These are phyloP conservation scores for Pseudocercospora pini-densiflorae DNA, from an alignment of 2,329 filamentous ascomycete genomes.

Conservation along the genomic window DNA sequence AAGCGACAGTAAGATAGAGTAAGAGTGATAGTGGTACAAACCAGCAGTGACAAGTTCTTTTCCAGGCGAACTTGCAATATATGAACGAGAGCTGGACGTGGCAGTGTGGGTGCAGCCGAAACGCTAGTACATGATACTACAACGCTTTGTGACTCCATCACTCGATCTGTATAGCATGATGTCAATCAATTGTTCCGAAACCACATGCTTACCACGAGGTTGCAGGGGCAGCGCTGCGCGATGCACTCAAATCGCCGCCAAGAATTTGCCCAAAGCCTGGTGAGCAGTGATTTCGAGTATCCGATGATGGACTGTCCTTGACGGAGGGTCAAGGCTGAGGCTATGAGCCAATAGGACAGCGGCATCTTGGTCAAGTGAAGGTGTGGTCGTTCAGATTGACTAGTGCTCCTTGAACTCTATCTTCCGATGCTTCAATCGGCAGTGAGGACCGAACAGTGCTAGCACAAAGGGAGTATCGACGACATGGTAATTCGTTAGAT, in stretches of 20 bases:
- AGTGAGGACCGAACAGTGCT: background rate
- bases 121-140: background rate
- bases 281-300: background rate
- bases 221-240: background rate
- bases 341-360: background rate
- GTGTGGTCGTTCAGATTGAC: background rate
- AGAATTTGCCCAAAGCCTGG: background rate
- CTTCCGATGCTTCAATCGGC: background rate
- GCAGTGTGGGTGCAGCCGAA: background rate
- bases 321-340: conserved; percentile 8
- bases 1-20: background rate
- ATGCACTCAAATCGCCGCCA: background rate
- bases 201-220: background rate
- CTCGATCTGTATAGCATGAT: conserved; percentile 2
- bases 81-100: background rate
- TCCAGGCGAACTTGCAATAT: background rate
- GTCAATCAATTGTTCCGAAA: background rate
- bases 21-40: background rate
- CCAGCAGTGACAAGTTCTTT: background rate
- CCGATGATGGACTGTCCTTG: background rate
- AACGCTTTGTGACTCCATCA: background rate
- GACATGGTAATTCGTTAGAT: background rate
- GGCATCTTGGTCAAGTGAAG: background rate
- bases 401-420: background rate
- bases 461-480: background rate